These are phyloP conservation scores for Abelmoschus esculentus DNA, from an alignment of 345 rosid species.

Conservation along the genomic window DNA sequence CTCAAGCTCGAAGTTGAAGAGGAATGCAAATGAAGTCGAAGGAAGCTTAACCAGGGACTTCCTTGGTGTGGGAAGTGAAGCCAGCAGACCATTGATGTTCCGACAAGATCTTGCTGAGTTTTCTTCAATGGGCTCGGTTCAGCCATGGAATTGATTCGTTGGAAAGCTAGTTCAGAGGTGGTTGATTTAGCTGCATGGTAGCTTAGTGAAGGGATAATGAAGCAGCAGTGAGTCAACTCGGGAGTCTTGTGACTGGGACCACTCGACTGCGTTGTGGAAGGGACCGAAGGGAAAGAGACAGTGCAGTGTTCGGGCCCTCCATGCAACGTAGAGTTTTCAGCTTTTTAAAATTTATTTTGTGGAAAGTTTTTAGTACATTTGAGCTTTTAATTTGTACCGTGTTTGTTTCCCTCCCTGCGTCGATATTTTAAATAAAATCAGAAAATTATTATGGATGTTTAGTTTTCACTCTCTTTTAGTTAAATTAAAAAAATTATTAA, in stretches of 20 bases:
- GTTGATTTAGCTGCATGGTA: neutral
- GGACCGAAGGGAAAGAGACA: slow-evolving; percentile 4
- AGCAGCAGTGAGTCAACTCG: slow-evolving; percentile 8
- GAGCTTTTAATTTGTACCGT: neutral
- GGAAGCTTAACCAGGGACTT: slow-evolving; percentile 57
- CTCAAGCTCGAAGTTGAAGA: neutral
- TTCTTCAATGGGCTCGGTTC: slow-evolving; percentile 25
- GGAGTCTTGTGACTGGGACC: slow-evolving; percentile 5
- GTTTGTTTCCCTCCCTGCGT: neutral
- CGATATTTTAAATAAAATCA: neutral
- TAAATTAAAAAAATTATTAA: too few relatives aligned
- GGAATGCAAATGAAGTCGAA: slow-evolving; percentile 12
- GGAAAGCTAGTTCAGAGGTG: neutral
- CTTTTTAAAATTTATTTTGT: neutral
- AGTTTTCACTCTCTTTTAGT: too few relatives aligned
- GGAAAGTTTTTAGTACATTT: neutral
- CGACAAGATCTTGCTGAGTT: slow-evolving; percentile 36
- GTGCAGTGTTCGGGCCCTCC: slow-evolving; percentile 14
- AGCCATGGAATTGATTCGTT: slow-evolving; percentile 12
- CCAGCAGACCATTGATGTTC: slow-evolving; percentile 24
- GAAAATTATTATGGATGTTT: too few relatives aligned
- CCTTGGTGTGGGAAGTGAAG: slow-evolving; percentile 49
- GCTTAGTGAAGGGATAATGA: neutral
- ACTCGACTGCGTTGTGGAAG: slow-evolving; percentile 1
- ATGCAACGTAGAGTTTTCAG: slow-evolving; percentile 12